Evolutionary conservation across 352 stramenopile genomes (phyloP), one percentile per base, ranked within the genome.

Genomic region (Pythium grandisporangium): DNA sequence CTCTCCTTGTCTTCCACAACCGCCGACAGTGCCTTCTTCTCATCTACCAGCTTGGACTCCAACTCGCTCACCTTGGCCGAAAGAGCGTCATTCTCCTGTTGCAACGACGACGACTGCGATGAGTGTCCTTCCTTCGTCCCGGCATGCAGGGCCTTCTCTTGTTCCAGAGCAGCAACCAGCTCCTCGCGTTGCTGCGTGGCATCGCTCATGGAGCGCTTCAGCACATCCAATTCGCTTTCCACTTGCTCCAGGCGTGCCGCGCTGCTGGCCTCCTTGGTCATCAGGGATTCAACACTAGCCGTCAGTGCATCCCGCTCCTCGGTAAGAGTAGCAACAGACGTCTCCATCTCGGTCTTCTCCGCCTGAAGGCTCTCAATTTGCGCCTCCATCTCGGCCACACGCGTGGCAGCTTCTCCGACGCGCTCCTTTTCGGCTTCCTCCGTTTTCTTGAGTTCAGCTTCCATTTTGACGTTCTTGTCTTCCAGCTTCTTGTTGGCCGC

Each of bases 1-100:
- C 68, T 56, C 11, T 74, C 52, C 45, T 77, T 84, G 12, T 81
- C 74, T 0, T 37, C 43, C 20, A 43, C 38, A 21, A 53, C 54
- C 22, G 26, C 49, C 48, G 42, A 38, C 58, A 54, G 12, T 29
- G 40, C 32, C 6, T 46, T 17, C 30, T 70, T 58, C 1, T 62
- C 65, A 21, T 70, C 53, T 27, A 60, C 44, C 4, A 78, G 25
- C 6, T 35, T 24, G 4, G 41, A 29, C 17, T 45, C 43, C 16
- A 52, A 27, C 24, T 58, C 50, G 1, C 29, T 22, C 5, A 52
- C 39, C 42, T 67, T 61, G 0, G 33, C 51, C 6, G 51, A 21
- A 26, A 62, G 33, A 14, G 20, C 30, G 11, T 12, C 42, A 16
- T 58, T 56, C 30, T 63, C 56, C 16, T 61, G 55, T 23, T 66